Conservation (phyloP, 148 eudicot species). For the Amaranthus palmeri region DNA sequence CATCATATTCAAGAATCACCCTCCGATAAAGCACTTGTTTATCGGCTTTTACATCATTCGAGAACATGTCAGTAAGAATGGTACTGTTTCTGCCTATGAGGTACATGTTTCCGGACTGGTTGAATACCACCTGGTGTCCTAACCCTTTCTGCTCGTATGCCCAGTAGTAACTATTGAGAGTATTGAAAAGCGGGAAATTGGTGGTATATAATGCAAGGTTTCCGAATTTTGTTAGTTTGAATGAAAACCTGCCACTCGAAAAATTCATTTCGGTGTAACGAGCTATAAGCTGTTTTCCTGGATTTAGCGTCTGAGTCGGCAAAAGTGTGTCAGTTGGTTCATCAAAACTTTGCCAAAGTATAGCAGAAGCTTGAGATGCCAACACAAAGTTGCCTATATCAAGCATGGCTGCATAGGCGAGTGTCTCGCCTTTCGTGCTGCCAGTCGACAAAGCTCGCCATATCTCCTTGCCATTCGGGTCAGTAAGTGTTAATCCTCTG, state of each 20-base stretch:
- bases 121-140: constrained; percentile 18
- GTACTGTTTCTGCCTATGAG: constrained; percentile 12
- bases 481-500: constrained; percentile 17
- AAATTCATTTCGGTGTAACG: constrained; percentile 18
- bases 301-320: constrained; percentile 18
- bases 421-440: not conserved
- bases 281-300: constrained; percentile 14
- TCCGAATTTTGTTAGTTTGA: constrained; percentile 11
- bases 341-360: constrained; percentile 26
- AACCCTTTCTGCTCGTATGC: not conserved
- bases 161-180: constrained; percentile 1
- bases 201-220: constrained; percentile 21
- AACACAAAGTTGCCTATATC: constrained; percentile 30
- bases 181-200: constrained; percentile 14
- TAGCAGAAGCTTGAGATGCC: not conserved
- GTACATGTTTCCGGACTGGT: constrained; percentile 25
- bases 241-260: constrained; percentile 20
- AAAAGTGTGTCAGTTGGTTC: constrained; percentile 26
- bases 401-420: constrained; percentile 19
- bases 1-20: constrained; percentile 32
- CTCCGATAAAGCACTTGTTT: constrained; percentile 22
- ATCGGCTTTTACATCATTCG: not conserved
- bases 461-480: constrained; percentile 15
- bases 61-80: not conserved
- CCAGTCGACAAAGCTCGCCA: constrained; percentile 10